Evolutionary conservation across 352 stramenopile genomes (phyloP).

Genomic region (Pythium angustatum): DNA sequence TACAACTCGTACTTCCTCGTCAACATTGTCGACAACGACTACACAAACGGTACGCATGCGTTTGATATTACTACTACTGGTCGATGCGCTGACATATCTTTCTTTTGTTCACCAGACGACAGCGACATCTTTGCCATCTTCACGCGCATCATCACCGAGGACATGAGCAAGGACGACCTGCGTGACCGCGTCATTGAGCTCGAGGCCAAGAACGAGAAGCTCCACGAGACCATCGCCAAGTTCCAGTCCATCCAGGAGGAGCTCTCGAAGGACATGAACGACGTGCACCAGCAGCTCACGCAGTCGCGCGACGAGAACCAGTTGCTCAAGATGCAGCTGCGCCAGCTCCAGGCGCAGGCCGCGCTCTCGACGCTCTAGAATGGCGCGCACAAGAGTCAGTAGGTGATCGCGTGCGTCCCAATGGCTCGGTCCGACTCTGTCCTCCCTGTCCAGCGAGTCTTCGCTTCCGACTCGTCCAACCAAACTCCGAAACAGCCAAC

Average conservation of each 20-base stretch:
- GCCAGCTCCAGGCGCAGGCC: slow-evolving; percentile 59
- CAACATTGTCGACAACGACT: slow-evolving; percentile 99
- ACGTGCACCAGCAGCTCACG: slow-evolving; percentile 49
- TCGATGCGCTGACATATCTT: not conserved
- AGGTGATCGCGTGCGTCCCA: slow-evolving; percentile 15
- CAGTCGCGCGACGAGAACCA: slow-evolving; percentile 56
- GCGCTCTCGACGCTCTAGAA: slow-evolving; percentile 47
- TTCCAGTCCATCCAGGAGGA: slow-evolving; percentile 69
- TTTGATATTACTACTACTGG: not conserved
- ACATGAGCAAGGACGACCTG: slow-evolving; percentile 79
- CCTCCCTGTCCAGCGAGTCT: slow-evolving; percentile 17
- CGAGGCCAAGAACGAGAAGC: slow-evolving; percentile 69
- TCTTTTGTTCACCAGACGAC: slow-evolving; percentile 40
- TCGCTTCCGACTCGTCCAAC: not conserved
- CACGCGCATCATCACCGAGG: slow-evolving; percentile 77
- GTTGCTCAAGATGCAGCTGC: slow-evolving; percentile 59
- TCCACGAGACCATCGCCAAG: slow-evolving; percentile 73
- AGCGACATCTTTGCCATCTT: slow-evolving; percentile 86
- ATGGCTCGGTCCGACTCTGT: slow-evolving; percentile 24
- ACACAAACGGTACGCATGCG: slow-evolving; percentile 50
- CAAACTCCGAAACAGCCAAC: not conserved
- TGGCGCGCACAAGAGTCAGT: not conserved
- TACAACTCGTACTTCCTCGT: slow-evolving; percentile 97
- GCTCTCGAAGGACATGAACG: slow-evolving; percentile 49
- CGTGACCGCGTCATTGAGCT: slow-evolving; percentile 68